Percentiles rank a stretch among this genome's conserved stretches.
Evolutionary conservation across 805 yeast species (phyloP).

Genomic region (Ogataea siamensis): DNA sequence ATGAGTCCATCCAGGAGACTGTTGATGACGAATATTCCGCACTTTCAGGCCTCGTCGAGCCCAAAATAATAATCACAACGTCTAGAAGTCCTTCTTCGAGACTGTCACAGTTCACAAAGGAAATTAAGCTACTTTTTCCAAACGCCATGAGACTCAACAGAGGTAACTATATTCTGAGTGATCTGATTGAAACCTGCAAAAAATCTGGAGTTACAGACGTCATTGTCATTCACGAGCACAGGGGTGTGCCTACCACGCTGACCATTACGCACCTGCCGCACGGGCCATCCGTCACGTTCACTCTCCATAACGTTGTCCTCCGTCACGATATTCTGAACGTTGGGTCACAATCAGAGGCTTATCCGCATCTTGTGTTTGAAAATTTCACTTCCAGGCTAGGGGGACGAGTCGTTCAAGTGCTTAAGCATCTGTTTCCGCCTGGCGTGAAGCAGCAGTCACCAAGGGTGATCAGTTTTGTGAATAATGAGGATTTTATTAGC

Average conservation of each 20-base stretch:
- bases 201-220: constrained; percentile 77
- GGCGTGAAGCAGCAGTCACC: constrained; percentile 91
- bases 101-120: constrained; percentile 88
- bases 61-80: constrained; percentile 88
- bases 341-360: constrained; percentile 87
- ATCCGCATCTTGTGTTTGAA: constrained; percentile 92
- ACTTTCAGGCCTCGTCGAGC: constrained; percentile 84
- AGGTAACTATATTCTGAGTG: constrained; percentile 87
- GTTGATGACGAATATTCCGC: constrained; percentile 93
- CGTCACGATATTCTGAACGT: constrained; percentile 87
- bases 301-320: constrained; percentile 88
- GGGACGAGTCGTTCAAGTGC: constrained; percentile 69
- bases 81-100: constrained; percentile 87
- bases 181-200: constrained; percentile 79
- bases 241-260: constrained; percentile 96
- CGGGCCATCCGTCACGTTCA: constrained; percentile 94
- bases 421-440: constrained; percentile 92
- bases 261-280: constrained; percentile 96
- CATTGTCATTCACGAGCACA: constrained; percentile 86
- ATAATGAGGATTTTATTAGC: constrained; percentile 85
- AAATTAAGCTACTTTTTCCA: constrained; percentile 84
- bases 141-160: constrained; percentile 85
- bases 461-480: constrained; percentile 89
- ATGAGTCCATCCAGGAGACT: constrained; percentile 58
- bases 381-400: constrained; percentile 83